phyloP scores from a whole-genome alignment of 768 basidiomycete species.

The Amanita jacksonii region DNA sequence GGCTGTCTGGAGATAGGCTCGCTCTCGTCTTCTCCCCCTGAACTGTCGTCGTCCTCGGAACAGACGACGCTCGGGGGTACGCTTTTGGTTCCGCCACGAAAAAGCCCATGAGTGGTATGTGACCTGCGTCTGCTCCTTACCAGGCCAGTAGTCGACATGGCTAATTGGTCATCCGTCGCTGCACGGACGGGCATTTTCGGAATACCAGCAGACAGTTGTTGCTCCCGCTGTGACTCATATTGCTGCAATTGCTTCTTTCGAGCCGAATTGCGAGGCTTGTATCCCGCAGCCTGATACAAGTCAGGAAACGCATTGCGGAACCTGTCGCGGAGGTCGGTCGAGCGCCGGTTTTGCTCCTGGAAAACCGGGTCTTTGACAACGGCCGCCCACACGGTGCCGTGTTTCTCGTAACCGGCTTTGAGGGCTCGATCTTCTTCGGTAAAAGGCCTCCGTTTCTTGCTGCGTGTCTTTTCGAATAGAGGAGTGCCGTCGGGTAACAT shows the following conservation, averaged over 20 bases:
- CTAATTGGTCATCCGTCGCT: constrained; percentile 59
- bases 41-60: constrained; percentile 73
- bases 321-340: constrained; percentile 77
- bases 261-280: constrained; percentile 64
- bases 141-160: constrained; percentile 39
- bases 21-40: constrained; percentile 44
- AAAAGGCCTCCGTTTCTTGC: constrained; percentile 80
- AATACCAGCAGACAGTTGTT: constrained; percentile 5
- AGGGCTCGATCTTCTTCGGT: constrained; percentile 79
- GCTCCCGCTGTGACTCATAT: constrained; percentile 4
- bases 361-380: constrained; percentile 87
- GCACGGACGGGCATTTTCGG: constrained; percentile 27
- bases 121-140: constrained; percentile 52
- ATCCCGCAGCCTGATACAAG: constrained; percentile 78
- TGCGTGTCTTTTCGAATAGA: constrained; percentile 78
- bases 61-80: constrained; percentile 66
- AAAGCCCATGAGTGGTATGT: constrained; percentile 56
- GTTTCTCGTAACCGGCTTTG: constrained; percentile 78
- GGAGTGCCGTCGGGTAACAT: constrained; percentile 78
- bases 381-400: constrained; percentile 84
- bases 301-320: constrained; percentile 87
- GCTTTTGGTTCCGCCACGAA: constrained; percentile 70
- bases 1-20: constrained; percentile 23
- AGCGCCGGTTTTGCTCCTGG: constrained; percentile 69
- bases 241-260: constrained; percentile 40